phyloP scores from a whole-genome alignment of 495 filamentous ascomycete genomes.

The Cercophora samala region DNA sequence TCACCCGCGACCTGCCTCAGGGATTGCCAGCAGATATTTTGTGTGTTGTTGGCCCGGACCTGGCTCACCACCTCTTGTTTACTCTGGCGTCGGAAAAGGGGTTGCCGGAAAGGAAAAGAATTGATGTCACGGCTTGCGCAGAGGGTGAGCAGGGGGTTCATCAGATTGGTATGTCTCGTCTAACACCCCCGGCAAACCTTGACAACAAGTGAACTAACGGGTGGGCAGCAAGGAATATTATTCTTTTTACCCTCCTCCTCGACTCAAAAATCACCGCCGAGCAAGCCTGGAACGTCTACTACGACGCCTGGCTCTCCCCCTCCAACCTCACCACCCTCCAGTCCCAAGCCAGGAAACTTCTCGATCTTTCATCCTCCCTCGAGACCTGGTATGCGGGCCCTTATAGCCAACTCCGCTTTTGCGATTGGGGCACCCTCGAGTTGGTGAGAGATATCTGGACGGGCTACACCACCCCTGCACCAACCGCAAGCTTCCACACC shows the following conservation, averaged over 20 bases:
- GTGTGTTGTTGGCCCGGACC: conserved; percentile 51
- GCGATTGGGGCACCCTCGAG: conserved; percentile 33
- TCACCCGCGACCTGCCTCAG: conserved; percentile 48
- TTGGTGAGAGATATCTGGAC: conserved; percentile 38
- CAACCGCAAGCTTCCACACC: conserved; percentile 7
- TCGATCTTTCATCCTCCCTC: conserved; percentile 31
- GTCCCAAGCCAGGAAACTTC: conserved; percentile 42
- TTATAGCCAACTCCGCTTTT: conserved; percentile 40
- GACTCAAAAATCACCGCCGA: conserved; percentile 31
- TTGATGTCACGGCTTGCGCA: conserved; percentile 47
- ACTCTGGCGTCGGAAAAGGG: conserved; percentile 38
- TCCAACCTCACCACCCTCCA: conserved; percentile 34
- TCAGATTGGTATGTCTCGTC: conserved; percentile 27
- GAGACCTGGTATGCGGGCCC: conserved; percentile 35
- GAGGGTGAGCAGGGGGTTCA: neutral
- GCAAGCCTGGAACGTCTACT: conserved; percentile 54
- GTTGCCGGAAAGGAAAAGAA: conserved; percentile 19
- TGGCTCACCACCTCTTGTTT: conserved; percentile 48
- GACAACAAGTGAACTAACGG: neutral
- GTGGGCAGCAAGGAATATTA: conserved; percentile 48
- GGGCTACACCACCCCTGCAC: conserved; percentile 3
- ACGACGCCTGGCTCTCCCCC: conserved; percentile 47
- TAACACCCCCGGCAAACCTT: too few species aligned
- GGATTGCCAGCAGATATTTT: conserved; percentile 48
- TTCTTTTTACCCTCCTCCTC: conserved; percentile 46